Conservation (phyloP, 768 basidiomycete species). For the Suillus americanus region DNA sequence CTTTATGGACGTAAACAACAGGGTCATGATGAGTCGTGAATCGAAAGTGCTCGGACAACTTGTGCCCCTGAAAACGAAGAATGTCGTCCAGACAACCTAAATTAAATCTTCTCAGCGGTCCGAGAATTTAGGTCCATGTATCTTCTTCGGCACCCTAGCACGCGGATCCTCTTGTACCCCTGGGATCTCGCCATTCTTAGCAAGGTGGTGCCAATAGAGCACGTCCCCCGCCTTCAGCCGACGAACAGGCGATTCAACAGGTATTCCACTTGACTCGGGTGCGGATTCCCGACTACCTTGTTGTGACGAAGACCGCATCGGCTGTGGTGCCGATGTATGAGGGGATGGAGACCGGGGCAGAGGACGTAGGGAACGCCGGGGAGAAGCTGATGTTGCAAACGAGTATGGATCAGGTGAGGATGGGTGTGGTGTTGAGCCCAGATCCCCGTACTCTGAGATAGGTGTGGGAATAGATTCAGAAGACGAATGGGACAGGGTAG, state of each 20-base stretch:
- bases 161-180: conserved; percentile 63
- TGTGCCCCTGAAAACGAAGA: neutral
- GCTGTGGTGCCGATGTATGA: conserved; percentile 10
- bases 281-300: conserved; percentile 13
- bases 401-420: conserved; percentile 26
- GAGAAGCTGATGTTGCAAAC: conserved; percentile 19
- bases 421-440: conserved; percentile 19
- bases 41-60: neutral
- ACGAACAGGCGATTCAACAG: conserved; percentile 38
- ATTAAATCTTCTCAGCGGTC: conserved; percentile 27
- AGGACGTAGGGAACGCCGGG: conserved; percentile 24
- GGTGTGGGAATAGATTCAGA: conserved; percentile 24
- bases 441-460: conserved; percentile 23
- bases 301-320: conserved; percentile 10
- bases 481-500: conserved; percentile 18
- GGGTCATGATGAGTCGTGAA: conserved; percentile 29
- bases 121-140: conserved; percentile 13
- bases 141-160: conserved; percentile 35
- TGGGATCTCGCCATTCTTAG: conserved; percentile 69
- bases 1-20: conserved; percentile 15
- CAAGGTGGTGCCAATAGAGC: conserved; percentile 76
- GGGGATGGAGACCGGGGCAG: conserved; percentile 14
- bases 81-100: conserved; percentile 4
- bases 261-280: conserved; percentile 25
- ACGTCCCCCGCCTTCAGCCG: conserved; percentile 58